Percentiles rank a stretch among this genome's conserved stretches.
Evolutionary conservation across 2,329 filamentous ascomycete species (phyloP).

Genomic region (Ilyonectria robusta): DNA sequence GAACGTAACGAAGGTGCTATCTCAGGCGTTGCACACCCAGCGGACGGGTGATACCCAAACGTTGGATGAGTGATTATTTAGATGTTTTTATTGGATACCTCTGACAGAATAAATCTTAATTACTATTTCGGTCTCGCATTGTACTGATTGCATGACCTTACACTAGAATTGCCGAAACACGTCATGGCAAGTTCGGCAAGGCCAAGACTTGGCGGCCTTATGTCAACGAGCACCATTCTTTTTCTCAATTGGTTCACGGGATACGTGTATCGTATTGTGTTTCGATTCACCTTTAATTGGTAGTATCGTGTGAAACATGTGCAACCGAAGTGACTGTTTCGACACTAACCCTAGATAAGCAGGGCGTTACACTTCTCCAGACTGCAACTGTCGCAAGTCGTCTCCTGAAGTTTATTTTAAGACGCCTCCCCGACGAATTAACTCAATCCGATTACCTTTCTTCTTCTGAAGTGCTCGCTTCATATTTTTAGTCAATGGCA

Average conservation of each 20-base stretch:
- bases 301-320: neutral
- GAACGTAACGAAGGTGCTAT: constrained; percentile 39
- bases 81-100: neutral
- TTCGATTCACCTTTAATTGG: neutral
- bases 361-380: neutral
- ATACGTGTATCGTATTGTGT: neutral
- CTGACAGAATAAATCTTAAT: no score
- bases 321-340: neutral
- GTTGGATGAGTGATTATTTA: neutral
- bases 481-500: neutral
- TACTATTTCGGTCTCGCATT: no score
- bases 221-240: neutral
- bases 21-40: constrained; percentile 6
- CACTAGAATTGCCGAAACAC: no score
- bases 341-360: neutral
- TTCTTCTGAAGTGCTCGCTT: neutral
- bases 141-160: no score
- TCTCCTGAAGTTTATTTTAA: neutral
- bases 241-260: neutral
- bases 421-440: neutral
- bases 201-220: neutral
- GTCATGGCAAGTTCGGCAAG: no score
- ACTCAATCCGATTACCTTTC: neutral
- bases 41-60: neutral
- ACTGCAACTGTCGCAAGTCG: neutral